These are phyloP conservation scores for Laburnicola sp. DNA, from an alignment of 2,329 filamentous ascomycete species.

Conservation along the genomic window DNA sequence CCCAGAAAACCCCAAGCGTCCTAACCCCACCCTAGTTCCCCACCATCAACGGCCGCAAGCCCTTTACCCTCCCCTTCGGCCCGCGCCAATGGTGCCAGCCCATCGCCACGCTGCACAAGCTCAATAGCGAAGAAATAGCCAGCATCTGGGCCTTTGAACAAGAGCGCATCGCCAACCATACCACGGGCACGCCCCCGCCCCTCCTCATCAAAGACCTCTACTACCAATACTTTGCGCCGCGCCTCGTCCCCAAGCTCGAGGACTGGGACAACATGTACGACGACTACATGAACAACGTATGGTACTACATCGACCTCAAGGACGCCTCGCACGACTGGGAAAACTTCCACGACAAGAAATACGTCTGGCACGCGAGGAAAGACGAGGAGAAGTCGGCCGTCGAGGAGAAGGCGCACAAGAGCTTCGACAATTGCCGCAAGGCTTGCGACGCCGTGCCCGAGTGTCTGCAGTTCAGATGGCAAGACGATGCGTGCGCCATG, in stretches of 20 bases:
- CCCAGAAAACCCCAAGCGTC: too few relatives aligned
- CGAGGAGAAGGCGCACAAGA: conserved; percentile 4
- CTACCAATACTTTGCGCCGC: not conserved
- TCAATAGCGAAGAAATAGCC: not conserved
- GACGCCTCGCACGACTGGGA: conserved; percentile 4
- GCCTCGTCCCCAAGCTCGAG: not conserved
- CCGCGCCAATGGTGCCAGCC: not conserved
- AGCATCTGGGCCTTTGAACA: not conserved
- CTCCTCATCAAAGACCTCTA: not conserved
- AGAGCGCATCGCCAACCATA: not conserved
- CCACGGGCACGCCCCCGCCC: not conserved
- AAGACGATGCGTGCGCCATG: conserved; percentile 7
- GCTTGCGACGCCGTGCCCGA: conserved; percentile 5
- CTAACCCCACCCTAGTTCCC: not conserved
- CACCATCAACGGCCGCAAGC: not conserved
- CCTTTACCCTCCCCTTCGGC: not conserved
- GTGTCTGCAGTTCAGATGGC: conserved; percentile 7
- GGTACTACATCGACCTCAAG: conserved; percentile 7
- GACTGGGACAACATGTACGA: not conserved
- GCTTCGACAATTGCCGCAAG: conserved; percentile 3
- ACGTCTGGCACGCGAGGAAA: conserved; percentile 4
- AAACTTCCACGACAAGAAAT: conserved; percentile 3
- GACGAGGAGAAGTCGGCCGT: not conserved
- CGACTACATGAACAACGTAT: not conserved
- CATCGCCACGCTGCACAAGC: not conserved